Evolutionary conservation across 768 basidiomycete genomes (phyloP).

Genomic region (Russula emetica): DNA sequence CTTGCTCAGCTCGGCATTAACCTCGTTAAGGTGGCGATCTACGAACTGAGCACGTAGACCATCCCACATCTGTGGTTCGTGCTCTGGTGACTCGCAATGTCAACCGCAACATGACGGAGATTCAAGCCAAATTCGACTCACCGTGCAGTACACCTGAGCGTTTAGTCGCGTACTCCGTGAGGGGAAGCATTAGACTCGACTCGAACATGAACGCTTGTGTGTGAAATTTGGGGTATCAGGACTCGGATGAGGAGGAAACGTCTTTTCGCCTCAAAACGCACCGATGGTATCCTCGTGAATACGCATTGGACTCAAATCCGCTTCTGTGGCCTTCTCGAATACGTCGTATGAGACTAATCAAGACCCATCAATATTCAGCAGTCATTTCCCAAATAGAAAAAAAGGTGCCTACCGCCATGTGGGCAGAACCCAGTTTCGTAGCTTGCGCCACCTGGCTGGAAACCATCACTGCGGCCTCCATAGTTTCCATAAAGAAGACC

Average conservation of each 20-base stretch:
- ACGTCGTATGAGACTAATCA: slow-evolving; percentile 53
- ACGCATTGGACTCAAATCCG: slow-evolving; percentile 47
- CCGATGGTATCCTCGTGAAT: slow-evolving; percentile 52
- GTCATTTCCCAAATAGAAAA: not conserved
- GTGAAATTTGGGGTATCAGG: not conserved
- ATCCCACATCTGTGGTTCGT: slow-evolving; percentile 67
- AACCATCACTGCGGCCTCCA: slow-evolving; percentile 58
- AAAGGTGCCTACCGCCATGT: slow-evolving; percentile 47
- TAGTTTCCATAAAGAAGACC: slow-evolving; percentile 60
- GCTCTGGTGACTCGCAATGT: slow-evolving; percentile 37
- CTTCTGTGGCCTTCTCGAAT: slow-evolving; percentile 54
- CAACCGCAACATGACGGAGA: not conserved
- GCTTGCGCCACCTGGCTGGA: slow-evolving; percentile 58
- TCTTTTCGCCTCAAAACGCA: slow-evolving; percentile 29
- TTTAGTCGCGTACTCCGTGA: slow-evolving; percentile 62
- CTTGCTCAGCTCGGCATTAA: slow-evolving; percentile 38
- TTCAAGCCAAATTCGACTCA: slow-evolving; percentile 30
- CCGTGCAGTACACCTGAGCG: slow-evolving; percentile 56
- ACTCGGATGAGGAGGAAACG: not conserved
- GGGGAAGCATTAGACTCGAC: slow-evolving; percentile 55
- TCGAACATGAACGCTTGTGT: slow-evolving; percentile 58
- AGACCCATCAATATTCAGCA: not conserved
- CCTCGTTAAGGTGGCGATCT: slow-evolving; percentile 53
- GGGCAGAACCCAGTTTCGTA: slow-evolving; percentile 63
- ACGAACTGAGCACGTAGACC: slow-evolving; percentile 54